Evolutionary conservation across 1,284 basidiomycete species (phyloP).

Genomic region (Xerocomus alliaceus): DNA sequence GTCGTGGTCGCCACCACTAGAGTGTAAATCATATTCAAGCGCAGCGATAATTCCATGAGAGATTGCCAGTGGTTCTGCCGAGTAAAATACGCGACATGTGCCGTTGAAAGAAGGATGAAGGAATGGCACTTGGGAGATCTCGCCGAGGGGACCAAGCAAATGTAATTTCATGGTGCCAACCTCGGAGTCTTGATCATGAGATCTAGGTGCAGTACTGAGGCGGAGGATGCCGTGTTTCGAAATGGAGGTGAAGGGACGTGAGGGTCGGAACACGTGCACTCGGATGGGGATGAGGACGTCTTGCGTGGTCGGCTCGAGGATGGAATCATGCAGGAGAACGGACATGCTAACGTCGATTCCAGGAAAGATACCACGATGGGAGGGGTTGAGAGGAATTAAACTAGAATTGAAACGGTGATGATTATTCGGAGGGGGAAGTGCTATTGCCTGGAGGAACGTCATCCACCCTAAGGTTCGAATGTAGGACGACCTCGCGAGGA

Average conservation of each 20-base stretch:
- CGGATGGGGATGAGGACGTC: conserved; percentile 19
- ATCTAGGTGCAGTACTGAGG: neutral
- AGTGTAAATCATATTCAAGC: conserved; percentile 24
- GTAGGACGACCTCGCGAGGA: conserved; percentile 17
- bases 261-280: conserved; percentile 6
- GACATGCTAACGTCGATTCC: neutral
- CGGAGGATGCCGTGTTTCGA: conserved; percentile 18
- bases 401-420: neutral
- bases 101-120: conserved; percentile 25
- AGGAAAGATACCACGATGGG: conserved; percentile 14
- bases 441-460: conserved; percentile 20
- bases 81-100: conserved; percentile 17
- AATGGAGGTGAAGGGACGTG: conserved; percentile 4
- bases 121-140: neutral
- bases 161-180: conserved; percentile 21
- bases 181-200: neutral
- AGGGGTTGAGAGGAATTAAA: conserved; percentile 7
- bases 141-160: conserved; percentile 9
- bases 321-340: conserved; percentile 18
- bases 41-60: conserved; percentile 4
- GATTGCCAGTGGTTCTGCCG: neutral
- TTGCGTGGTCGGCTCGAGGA: conserved; percentile 13
- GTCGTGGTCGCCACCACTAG: neutral
- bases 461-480: conserved; percentile 4
- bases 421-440: conserved; percentile 6